Percentiles rank a stretch among this genome's conserved stretches.
Conservation (phyloP, 345 rosid species). For the Mangifera indica region DNA sequence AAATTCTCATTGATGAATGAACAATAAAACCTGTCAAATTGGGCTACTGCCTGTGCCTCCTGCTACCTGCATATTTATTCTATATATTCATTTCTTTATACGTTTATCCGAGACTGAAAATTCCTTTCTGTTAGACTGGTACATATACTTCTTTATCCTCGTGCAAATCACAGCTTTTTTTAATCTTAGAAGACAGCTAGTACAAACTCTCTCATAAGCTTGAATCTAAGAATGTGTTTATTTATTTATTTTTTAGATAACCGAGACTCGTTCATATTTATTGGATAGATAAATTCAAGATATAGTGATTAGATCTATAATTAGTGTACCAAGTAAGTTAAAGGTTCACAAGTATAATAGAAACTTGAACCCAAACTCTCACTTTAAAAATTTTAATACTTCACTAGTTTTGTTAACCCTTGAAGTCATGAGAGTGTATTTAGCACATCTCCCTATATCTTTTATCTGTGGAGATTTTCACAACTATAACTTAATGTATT, state of each 20-base stretch:
- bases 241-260: no score
- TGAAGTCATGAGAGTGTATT: constrained; percentile 2
- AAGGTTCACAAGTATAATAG: no score
- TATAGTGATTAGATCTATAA: no score
- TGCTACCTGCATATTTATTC: not conserved
- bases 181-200: not conserved
- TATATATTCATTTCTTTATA: not conserved
- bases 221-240: not conserved
- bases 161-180: constrained; percentile 21
- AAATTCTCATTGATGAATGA: constrained; percentile 18
- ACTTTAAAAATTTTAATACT: no score
- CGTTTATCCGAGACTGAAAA: not conserved
- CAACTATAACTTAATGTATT: not conserved
- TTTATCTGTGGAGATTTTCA: not conserved
- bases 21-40: constrained; percentile 17
- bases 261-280: no score
- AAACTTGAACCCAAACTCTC: no score
- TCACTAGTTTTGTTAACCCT: no score
- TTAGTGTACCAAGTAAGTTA: no score
- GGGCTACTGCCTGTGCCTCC: constrained; percentile 4
- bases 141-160: constrained; percentile 3
- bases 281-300: no score
- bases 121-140: not conserved
- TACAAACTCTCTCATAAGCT: not conserved
- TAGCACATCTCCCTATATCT: not conserved